These are phyloP conservation scores for Salix exigua DNA, from an alignment of 345 rosid genomes.

Conservation along the genomic window DNA sequence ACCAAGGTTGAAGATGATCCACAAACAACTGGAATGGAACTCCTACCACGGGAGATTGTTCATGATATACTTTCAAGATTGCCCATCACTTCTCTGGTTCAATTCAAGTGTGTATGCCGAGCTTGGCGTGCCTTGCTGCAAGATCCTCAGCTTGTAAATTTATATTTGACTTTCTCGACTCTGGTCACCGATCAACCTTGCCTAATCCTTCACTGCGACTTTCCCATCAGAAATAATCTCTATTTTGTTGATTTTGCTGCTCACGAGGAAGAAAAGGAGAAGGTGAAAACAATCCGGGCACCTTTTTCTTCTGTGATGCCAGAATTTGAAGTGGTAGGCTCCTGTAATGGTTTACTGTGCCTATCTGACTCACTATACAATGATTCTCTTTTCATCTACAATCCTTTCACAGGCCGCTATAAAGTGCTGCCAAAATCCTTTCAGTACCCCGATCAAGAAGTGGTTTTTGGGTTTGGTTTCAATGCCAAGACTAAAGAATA, in stretches of 20 bases:
- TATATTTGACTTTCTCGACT: slow-evolving; percentile 4
- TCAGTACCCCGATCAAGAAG: slow-evolving; percentile 26
- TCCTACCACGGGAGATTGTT: slow-evolving; percentile 55
- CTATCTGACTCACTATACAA: slow-evolving; percentile 26
- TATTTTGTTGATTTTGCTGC: slow-evolving; percentile 31
- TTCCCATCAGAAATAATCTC: slow-evolving; percentile 39
- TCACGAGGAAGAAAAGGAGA: not conserved
- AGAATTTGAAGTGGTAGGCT: slow-evolving; percentile 42
- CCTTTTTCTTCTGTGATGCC: slow-evolving; percentile 33
- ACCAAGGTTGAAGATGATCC: slow-evolving; percentile 10
- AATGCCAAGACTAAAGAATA: slow-evolving; percentile 24
- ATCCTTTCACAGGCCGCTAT: slow-evolving; percentile 38
- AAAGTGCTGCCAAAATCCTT: slow-evolving; percentile 28
- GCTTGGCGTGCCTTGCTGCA: slow-evolving; percentile 31
- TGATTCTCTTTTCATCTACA: slow-evolving; percentile 24
- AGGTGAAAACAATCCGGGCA: slow-evolving; percentile 24
- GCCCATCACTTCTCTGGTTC: slow-evolving; percentile 39
- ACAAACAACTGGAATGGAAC: slow-evolving; percentile 32
- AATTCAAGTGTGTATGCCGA: slow-evolving; percentile 37
- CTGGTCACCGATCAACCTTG: slow-evolving; percentile 32
- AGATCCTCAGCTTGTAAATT: slow-evolving; percentile 23
- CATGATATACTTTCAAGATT: slow-evolving; percentile 61
- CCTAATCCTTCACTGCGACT: slow-evolving; percentile 39
- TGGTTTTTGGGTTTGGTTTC: slow-evolving; percentile 43
- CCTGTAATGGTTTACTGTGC: slow-evolving; percentile 44